phyloP scores from a whole-genome alignment of 1,139 yeast species.

The Yamadazyma pseudoaaseri region DNA sequence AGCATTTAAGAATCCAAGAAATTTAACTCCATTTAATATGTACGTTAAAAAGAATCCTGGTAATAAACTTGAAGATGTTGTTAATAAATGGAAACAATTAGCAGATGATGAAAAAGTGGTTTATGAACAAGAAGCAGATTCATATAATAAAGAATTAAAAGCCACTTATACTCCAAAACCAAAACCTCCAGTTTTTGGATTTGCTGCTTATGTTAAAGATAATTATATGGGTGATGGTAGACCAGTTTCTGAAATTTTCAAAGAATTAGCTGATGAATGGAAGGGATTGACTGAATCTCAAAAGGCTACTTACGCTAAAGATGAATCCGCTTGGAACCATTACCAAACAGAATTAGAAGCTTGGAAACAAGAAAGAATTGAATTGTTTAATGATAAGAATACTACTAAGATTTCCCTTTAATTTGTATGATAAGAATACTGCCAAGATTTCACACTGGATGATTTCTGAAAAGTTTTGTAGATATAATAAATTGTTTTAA shows the following conservation, averaged over 20 bases:
- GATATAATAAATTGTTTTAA: background rate
- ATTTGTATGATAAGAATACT: too few species aligned
- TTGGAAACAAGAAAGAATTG: conserved; percentile 25
- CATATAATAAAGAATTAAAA: conserved; percentile 25
- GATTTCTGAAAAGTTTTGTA: background rate
- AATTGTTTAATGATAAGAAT: conserved; percentile 11
- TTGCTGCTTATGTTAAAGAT: conserved; percentile 31
- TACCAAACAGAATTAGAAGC: conserved; percentile 21
- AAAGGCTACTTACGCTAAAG: conserved; percentile 26
- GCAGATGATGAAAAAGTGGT: conserved; percentile 26
- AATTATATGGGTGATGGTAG: conserved; percentile 26
- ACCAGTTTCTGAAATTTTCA: conserved; percentile 21
- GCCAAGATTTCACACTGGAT: background rate
- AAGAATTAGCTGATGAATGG: conserved; percentile 31
- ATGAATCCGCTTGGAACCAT: conserved; percentile 18
- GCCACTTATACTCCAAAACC: conserved; percentile 35
- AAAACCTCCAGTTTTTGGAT: conserved; percentile 29
- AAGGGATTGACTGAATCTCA: conserved; percentile 25
- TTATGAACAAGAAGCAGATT: conserved; percentile 24
- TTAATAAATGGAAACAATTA: conserved; percentile 11
- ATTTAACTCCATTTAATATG: conserved; percentile 27
- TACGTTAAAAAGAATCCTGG: conserved; percentile 24
- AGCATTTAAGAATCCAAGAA: conserved; percentile 29
- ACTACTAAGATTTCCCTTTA: conserved; percentile 7
- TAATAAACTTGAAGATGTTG: conserved; percentile 6